Base-by-base conservation (phyloP, 805 yeast genomes). In the Saturnispora diversa region DNA sequence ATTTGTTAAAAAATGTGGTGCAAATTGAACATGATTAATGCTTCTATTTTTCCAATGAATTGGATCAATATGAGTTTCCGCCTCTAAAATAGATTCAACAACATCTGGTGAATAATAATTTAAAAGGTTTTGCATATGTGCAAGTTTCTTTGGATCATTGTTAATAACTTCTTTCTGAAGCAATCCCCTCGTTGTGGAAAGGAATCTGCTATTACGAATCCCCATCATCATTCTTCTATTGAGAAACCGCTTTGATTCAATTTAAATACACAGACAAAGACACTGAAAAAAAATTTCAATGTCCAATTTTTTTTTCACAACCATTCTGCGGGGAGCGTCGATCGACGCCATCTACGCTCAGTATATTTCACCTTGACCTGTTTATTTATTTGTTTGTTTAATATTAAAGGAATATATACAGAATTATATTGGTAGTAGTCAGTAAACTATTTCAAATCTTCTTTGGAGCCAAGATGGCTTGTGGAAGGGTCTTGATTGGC, bases 51-150 rank as follows among this genome's bases (percentile, higher is more conserved):
- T 55, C 64, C 77, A 75, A 47, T 80, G 73, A 36, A 73, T 66
- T 15, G 94, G 90, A 8, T 75, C 67, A 38, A 87, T 77, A 15
- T 74, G 69, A 5, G 81, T 67, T 63, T 90, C 96, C 0, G 97
- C 84, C 33, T 81, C 70, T 50, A 82, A 68, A 49, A 92, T 85
- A 39, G 94, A 75, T 55, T 85, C 84, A 47, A 90, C 72, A 37
- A 88, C 69, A 44, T 80, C 82, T 24, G 87, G 84, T 7, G 90
- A 76, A 60, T 90, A 90, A 66, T 80, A 90, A 55, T 86, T 77
- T 35, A 75, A 60, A 50, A 88, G 68, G 47, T 66, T 69, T 33
- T 74, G 70, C 47, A 76, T 51, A 58, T 80, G 86, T 43, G 48
- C 46, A 27, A 56, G 44, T 35, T 51, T 56, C 24, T 55, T 44